Evolutionary conservation across 345 rosid species (phyloP).

Genomic region (Cardamine resedifolia): DNA sequence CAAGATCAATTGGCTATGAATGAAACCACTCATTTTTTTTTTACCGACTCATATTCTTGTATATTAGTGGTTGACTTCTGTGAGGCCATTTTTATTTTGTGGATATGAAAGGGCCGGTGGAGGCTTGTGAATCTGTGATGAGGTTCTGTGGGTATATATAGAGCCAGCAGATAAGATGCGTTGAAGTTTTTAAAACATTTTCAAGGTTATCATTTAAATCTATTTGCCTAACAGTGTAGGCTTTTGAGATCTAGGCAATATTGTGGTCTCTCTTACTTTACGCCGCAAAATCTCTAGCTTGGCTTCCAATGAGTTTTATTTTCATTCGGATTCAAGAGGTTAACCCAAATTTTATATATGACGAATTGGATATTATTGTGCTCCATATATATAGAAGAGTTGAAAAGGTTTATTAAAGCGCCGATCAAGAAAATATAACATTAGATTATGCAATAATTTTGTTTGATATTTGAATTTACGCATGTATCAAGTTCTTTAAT

Average conservation of each 20-base stretch:
- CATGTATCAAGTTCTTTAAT: not conserved
- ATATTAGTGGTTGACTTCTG: constrained; percentile 19
- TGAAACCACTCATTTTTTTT: too few species aligned
- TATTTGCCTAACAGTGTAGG: constrained; percentile 11
- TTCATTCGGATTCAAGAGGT: too few species aligned
- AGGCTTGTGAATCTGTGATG: constrained; percentile 1
- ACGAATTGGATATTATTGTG: not conserved
- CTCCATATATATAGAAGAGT: not conserved
- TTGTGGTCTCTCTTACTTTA: not conserved
- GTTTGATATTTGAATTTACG: not conserved
- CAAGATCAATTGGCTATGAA: too few species aligned
- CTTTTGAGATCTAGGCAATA: not conserved
- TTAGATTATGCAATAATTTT: not conserved
- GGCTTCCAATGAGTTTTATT: not conserved
- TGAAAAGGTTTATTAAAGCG: not conserved
- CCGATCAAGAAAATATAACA: not conserved
- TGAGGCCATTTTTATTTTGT: constrained; percentile 29
- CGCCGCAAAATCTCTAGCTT: not conserved
- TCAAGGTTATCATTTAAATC: not conserved
- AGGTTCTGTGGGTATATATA: constrained; percentile 11
- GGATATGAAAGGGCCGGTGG: constrained; percentile 6
- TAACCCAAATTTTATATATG: too few species aligned
- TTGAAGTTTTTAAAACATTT: not conserved
- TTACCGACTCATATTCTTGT: too few species aligned
- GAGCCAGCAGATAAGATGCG: not conserved